Evolutionary conservation across 2,329 filamentous ascomycete genomes (phyloP), one percentile per base, ranked within the genome.

Genomic region (Aspergillus oerlinghausenensis): DNA sequence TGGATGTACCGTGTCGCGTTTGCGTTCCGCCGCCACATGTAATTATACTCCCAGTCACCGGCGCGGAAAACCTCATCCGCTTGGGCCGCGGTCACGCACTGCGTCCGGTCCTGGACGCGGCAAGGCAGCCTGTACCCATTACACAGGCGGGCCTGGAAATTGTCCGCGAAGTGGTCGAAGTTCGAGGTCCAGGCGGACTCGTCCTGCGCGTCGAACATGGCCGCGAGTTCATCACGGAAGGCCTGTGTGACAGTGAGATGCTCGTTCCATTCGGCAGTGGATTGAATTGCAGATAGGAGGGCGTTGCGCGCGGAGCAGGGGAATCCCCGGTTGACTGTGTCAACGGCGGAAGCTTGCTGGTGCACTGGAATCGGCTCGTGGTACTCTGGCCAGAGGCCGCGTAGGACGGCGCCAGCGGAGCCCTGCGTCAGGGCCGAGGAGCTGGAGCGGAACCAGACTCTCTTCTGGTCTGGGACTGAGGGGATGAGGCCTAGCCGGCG

Each of bases 21-120:
- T 0, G 65, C 62, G 43, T 70, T 75, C 3, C 60, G 59, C 7
- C 73, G 68, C 71, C 71, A 75, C 60, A 70, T 74, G 60, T 75
- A 75, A 49, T 75, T 75, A 70, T 72, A 75, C 52, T 74, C 71
- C 73, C 73, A 75, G 50, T 75, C 73, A 5, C 73, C 73, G 1
- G 72, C 73, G 29, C 73, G 71, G 60, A 75, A 75, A 8, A 72
- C 72, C 51, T 73, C 67, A 1, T 74, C 54, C 0, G 70, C 73
- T 58, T 73, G 69, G 0, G 63, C 54, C 32, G 45, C 57, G 0
- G 65, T 74, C n/a, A 71, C 72, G 51, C 73, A 75, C 3, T 62
- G 54, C 0, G 65, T 65, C 0, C 56, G 55, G 49, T 74, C 65
- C 0, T 56, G 55, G 1, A 69, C 4, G 43, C 64, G 64, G 55